Percentiles rank a stretch among this genome's conserved stretches.
Evolutionary conservation across 768 basidiomycete genomes (phyloP).

Genomic region (Kwoniella sp.): DNA sequence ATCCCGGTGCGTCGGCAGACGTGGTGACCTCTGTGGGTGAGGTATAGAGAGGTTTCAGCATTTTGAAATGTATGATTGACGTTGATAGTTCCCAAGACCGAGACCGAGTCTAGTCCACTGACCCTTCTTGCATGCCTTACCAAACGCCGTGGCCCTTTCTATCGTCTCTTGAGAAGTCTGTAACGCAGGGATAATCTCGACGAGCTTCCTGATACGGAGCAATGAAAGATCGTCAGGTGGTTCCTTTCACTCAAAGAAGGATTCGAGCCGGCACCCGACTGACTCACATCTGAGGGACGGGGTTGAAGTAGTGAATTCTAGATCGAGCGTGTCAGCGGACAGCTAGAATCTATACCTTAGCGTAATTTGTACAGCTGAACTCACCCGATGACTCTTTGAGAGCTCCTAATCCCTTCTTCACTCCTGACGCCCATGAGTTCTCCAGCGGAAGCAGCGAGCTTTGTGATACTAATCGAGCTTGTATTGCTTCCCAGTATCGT

Average conservation of each 20-base stretch:
- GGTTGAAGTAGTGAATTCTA: conserved; percentile 95
- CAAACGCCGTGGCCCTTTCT: conserved; percentile 76
- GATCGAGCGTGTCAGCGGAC: conserved; percentile 1
- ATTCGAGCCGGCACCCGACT: too few relatives aligned
- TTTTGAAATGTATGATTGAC: background rate
- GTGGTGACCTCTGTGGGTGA: conserved; percentile 74
- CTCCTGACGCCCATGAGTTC: conserved; percentile 59
- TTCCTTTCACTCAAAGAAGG: background rate
- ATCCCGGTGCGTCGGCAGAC: conserved; percentile 89
- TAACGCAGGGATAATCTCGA: conserved; percentile 90
- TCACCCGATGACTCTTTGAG: conserved; percentile 73
- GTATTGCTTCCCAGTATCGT: conserved; percentile 91
- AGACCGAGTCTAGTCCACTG: conserved; percentile 19
- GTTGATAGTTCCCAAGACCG: background rate
- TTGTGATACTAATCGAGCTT: conserved; percentile 90
- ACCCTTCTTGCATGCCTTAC: conserved; percentile 88
- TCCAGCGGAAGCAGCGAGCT: conserved; percentile 83
- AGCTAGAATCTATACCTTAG: too few relatives aligned
- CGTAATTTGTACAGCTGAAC: background rate
- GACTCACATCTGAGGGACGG: conserved; percentile 87
- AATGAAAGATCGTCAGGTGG: background rate
- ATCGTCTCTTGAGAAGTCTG: conserved; percentile 82
- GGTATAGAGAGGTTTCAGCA: background rate
- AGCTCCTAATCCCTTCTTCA: conserved; percentile 67
- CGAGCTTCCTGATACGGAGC: conserved; percentile 68